Conservation (phyloP, 1,284 basidiomycete species). For the Pseudozyma flocculosa region DNA sequence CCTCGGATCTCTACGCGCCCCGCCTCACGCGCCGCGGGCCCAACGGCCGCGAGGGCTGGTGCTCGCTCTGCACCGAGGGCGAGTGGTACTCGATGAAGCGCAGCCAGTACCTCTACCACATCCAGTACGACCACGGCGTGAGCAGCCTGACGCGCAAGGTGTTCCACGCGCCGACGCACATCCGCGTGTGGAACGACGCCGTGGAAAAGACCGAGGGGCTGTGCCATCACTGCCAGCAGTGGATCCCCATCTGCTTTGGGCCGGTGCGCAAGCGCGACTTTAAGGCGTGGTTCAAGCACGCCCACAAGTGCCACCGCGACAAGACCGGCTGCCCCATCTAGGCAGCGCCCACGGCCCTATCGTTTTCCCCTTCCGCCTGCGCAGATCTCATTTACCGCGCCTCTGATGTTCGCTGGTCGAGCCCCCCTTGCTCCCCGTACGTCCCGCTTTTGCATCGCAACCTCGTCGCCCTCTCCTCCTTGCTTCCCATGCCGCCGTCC, state of each 20-base stretch:
- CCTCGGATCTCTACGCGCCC: constrained; percentile 13
- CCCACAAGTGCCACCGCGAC: constrained; percentile 11
- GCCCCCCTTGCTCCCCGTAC: too few species aligned
- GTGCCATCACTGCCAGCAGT: constrained; percentile 9
- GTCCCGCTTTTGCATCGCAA: too few species aligned
- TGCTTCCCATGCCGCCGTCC: too few species aligned
- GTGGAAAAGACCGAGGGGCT: constrained; percentile 9
- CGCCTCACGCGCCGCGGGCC: constrained; percentile 10
- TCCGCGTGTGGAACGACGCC: constrained; percentile 13
- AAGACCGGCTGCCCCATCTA: too few species aligned
- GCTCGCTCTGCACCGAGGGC: constrained; percentile 10
- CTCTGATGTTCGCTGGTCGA: too few species aligned
- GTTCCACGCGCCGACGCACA: constrained; percentile 3
- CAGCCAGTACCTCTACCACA: constrained; percentile 16
- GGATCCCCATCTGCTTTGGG: constrained; percentile 14
- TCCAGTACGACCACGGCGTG: constrained; percentile 17
- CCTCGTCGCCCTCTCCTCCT: too few species aligned
- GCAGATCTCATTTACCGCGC: too few species aligned
- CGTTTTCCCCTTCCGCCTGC: too few species aligned
- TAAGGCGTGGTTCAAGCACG: constrained; percentile 17
- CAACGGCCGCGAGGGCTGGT: constrained; percentile 13
- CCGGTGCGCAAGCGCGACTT: constrained; percentile 9
- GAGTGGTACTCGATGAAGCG: constrained; percentile 19
- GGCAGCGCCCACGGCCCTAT: too few species aligned
- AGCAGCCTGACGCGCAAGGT: constrained; percentile 3